Conservation (phyloP, 805 yeast species). For the Monosporozyma aquatica region DNA sequence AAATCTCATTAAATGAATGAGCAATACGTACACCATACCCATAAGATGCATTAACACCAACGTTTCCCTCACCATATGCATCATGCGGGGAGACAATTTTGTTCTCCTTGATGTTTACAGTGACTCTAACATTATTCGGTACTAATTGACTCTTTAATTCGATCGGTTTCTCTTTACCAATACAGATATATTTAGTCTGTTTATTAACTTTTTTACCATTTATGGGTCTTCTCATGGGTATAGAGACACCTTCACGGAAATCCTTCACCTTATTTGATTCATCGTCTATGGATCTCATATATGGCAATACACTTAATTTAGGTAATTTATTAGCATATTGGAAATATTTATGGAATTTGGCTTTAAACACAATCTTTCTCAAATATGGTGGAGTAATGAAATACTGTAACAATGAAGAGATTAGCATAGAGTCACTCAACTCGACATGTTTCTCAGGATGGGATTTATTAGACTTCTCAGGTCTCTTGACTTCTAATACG, state of each 20-base stretch:
- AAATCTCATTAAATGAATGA: slow-evolving; percentile 48
- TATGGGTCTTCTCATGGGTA: slow-evolving; percentile 29
- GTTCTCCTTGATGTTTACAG: slow-evolving; percentile 56
- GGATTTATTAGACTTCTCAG: background rate
- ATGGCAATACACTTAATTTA: slow-evolving; percentile 62
- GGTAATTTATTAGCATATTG: slow-evolving; percentile 63
- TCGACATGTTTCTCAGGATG: background rate
- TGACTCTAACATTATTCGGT: slow-evolving; percentile 73
- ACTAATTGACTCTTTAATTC: slow-evolving; percentile 52
- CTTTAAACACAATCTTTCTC: slow-evolving; percentile 52
- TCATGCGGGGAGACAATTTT: slow-evolving; percentile 60
- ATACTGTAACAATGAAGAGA: slow-evolving; percentile 66
- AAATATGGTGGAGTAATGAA: slow-evolving; percentile 82
- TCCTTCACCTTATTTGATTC: slow-evolving; percentile 34
- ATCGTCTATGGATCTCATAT: slow-evolving; percentile 39
- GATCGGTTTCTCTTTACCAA: slow-evolving; percentile 54
- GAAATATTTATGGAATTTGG: slow-evolving; percentile 39
- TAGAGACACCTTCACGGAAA: slow-evolving; percentile 53
- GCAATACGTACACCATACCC: slow-evolving; percentile 74
- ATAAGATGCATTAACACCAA: slow-evolving; percentile 51
- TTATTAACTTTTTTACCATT: slow-evolving; percentile 37
- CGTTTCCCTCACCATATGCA: slow-evolving; percentile 49
- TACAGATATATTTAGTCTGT: slow-evolving; percentile 65
- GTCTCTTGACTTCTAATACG: slow-evolving; percentile 45
- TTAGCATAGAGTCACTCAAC: slow-evolving; percentile 37